phyloP scores from a whole-genome alignment of 106 monocot genomes.

The Cymbidium sinense region DNA sequence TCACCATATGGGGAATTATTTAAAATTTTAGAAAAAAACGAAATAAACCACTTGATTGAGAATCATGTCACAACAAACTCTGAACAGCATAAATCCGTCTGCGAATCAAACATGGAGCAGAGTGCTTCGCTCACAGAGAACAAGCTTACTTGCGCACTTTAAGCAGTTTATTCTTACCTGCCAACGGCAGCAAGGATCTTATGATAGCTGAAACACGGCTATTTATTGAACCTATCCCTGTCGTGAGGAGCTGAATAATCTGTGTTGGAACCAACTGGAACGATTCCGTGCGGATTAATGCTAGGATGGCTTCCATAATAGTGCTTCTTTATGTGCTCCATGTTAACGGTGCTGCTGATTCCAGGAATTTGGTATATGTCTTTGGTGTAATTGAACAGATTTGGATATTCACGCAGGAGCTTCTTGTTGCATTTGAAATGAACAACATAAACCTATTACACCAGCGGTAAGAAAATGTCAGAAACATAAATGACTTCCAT shows the following conservation, averaged over 20 bases:
- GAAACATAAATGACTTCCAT: neutral
- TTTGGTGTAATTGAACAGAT: slow-evolving; percentile 91
- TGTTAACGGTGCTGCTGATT: slow-evolving; percentile 74
- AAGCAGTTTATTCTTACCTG: neutral
- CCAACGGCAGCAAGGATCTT: no score
- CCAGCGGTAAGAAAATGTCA: neutral
- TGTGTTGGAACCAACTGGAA: slow-evolving; percentile 55
- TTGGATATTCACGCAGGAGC: slow-evolving; percentile 78
- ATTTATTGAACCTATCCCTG: slow-evolving; percentile 56
- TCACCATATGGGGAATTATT: no score
- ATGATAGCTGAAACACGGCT: neutral
- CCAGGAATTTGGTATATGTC: slow-evolving; percentile 81
- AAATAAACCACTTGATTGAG: no score
- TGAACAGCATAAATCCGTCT: no score
- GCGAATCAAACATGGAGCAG: neutral
- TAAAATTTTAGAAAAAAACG: no score
- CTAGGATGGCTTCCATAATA: slow-evolving; percentile 92
- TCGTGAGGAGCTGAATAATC: slow-evolving; percentile 77
- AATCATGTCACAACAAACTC: no score
- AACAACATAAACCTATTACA: slow-evolving; percentile 67
- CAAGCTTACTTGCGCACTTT: neutral
- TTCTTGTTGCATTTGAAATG: slow-evolving; percentile 98
- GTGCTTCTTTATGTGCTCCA: slow-evolving; percentile 86
- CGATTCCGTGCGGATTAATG: slow-evolving; percentile 73
- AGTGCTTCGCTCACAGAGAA: neutral